Base-by-base conservation (phyloP, 176 grass and related monocot species). In the Sorghum bicolor region DNA sequence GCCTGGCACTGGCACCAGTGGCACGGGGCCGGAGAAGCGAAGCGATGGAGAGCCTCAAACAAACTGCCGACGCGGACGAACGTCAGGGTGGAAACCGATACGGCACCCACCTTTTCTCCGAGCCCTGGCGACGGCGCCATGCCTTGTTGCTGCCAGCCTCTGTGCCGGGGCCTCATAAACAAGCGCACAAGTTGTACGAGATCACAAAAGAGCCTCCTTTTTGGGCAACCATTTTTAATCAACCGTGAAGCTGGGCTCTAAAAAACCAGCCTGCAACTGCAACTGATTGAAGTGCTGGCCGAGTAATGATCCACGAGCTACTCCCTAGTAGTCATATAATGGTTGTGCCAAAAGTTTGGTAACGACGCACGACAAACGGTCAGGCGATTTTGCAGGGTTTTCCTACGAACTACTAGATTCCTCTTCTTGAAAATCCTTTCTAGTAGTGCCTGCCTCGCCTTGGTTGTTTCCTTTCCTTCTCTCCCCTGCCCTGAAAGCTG, bases 241-340 rank as follows among this genome's bases (percentile, higher is more conserved):
- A 39, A 38, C 20, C 5, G 55, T 38, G 8, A 50, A 71, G 33
- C 36, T 70, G 12, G 66, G 53, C 44, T 83, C 31, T 24, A 50
- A 45, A 26, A 71, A 40, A 47, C 38, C 38, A 72, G 8, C 25
- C 29, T 39, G 17, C 65, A 16, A 61, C 41, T 44, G 41, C 44
- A 47, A 47, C 1, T 47, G 44, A 16, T 47, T 67, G 13, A 48
- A 76, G 77, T 39, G 88, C 71, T 76, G 60, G 15, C 82, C 19
- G 64, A 76, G 50, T 65, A 47, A 48, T 19, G 64, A 40, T 70
- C 44, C 67, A 82, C 48, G 70, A 39, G 62, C 26, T 32, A 82
- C 33, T n/a, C n/a, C n/a, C n/a, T 5, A 16, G 19, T 26, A 25
- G 24, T 29, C 28, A 6, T 8, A 14, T 38, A 16, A 80, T n/a